These are phyloP conservation scores for Pseudoturritis turrita DNA, from an alignment of 345 rosid species.

Conservation along the genomic window DNA sequence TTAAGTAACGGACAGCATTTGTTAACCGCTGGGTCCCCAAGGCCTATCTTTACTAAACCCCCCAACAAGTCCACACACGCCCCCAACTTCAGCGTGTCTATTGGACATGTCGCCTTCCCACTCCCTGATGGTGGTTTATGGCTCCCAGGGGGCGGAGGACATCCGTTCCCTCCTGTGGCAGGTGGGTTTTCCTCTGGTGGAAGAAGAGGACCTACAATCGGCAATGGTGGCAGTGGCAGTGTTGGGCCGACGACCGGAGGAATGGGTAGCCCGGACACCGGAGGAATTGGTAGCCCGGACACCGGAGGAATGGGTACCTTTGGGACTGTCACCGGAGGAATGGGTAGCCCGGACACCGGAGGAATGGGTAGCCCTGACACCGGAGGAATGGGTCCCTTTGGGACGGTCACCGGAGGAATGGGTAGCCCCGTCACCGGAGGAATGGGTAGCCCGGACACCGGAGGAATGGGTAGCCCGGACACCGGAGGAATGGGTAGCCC, in stretches of 20 bases:
- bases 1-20: slow-evolving; percentile 76
- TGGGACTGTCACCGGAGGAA: slow-evolving; percentile 17
- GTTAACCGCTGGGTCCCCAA: slow-evolving; percentile 75
- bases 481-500: neutral
- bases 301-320: neutral
- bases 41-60: slow-evolving; percentile 73
- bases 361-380: neutral
- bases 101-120: slow-evolving; percentile 53
- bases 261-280: neutral
- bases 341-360: neutral
- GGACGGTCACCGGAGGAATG: neutral
- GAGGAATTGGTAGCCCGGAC: neutral
- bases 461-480: neutral
- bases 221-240: slow-evolving; percentile 29
- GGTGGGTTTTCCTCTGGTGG: slow-evolving; percentile 31
- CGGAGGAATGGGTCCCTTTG: neutral
- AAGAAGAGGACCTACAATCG: slow-evolving; percentile 21
- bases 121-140: slow-evolving; percentile 22
- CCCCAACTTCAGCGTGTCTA: slow-evolving; percentile 77
- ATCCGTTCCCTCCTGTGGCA: slow-evolving; percentile 23
- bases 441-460: neutral
- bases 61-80: slow-evolving; percentile 92
- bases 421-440: slow-evolving; percentile 17
- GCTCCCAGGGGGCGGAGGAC: slow-evolving; percentile 35
- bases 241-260: slow-evolving; percentile 4